These are phyloP conservation scores for Scopulariopsis brevicaulis DNA, from an alignment of 2,329 filamentous ascomycete species.

Conservation along the genomic window DNA sequence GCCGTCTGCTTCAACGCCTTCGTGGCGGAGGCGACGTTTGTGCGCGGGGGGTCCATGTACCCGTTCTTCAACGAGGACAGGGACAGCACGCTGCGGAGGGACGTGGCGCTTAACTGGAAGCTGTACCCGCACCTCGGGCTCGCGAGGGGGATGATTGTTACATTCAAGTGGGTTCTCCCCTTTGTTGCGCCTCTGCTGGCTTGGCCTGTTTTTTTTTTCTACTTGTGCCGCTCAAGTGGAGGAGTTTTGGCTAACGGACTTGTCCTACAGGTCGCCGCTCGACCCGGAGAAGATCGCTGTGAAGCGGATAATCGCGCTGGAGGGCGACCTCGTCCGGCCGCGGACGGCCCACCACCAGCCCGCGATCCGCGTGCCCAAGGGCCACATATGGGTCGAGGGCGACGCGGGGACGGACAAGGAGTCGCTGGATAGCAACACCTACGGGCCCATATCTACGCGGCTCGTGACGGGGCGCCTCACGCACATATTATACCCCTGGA, in stretches of 20 bases:
- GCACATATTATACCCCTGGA: slow-evolving; percentile 59
- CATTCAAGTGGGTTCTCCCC: slow-evolving; percentile 42
- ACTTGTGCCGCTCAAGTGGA: background rate
- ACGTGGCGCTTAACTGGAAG: slow-evolving; percentile 49
- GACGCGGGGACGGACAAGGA: slow-evolving; percentile 37
- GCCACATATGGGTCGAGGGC: slow-evolving; percentile 92
- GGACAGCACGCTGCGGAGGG: slow-evolving; percentile 39
- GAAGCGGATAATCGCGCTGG: slow-evolving; percentile 74
- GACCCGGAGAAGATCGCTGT: slow-evolving; percentile 60
- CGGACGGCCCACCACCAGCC: slow-evolving; percentile 45
- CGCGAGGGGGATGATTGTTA: slow-evolving; percentile 63
- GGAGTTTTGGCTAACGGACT: background rate
- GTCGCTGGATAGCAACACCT: slow-evolving; percentile 70
- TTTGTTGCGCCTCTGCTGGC: background rate
- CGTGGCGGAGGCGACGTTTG: slow-evolving; percentile 44
- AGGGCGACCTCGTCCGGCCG: slow-evolving; percentile 66
- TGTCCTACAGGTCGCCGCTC: slow-evolving; percentile 51
- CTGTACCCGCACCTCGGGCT: slow-evolving; percentile 45
- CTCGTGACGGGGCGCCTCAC: slow-evolving; percentile 67
- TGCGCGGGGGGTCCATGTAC: slow-evolving; percentile 62
- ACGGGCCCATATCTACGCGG: slow-evolving; percentile 69
- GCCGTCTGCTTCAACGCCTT: slow-evolving; percentile 50
- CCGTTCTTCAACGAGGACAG: slow-evolving; percentile 62
- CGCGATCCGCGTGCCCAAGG: slow-evolving; percentile 56
- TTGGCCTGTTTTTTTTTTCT: background rate